Evolutionary conservation across 177 flowering plant species (phyloP).

Genomic region (Telopea speciosissima): DNA sequence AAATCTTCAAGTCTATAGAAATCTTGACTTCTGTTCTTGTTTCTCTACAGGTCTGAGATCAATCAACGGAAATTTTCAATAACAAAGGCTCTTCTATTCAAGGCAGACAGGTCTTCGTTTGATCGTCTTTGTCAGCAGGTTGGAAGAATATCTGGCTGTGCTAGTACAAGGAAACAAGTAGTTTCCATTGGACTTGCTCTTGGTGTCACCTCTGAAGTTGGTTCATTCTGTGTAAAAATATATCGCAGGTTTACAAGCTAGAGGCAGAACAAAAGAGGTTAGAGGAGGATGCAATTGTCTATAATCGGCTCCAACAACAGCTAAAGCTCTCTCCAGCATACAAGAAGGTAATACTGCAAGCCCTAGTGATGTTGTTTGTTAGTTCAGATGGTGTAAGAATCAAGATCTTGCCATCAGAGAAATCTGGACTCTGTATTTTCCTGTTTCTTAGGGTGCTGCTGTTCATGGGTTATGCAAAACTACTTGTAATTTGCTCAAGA

Average conservation of each 20-base stretch:
- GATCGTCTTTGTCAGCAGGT: constrained; percentile 82
- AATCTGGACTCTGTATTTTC: background rate
- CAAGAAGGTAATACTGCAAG: constrained; percentile 48
- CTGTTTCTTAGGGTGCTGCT: background rate
- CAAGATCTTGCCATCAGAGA: background rate
- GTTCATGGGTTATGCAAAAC: background rate
- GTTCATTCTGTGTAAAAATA: constrained; percentile 8
- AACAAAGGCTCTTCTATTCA: constrained; percentile 42
- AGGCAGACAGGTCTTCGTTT: constrained; percentile 76
- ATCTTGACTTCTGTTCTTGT: background rate
- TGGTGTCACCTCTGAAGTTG: background rate
- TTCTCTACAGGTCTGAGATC: constrained; percentile 49
- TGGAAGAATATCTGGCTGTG: constrained; percentile 9
- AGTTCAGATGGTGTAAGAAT: background rate
- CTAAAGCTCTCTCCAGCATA: constrained; percentile 83
- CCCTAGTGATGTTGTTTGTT: background rate
- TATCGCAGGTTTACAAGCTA: constrained; percentile 61
- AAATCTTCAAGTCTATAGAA: background rate
- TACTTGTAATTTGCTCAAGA: background rate
- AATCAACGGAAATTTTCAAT: constrained; percentile 67
- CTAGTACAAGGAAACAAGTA: background rate
- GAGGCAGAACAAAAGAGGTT: constrained; percentile 77
- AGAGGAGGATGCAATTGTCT: constrained; percentile 75
- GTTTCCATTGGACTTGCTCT: background rate
- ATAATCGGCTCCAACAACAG: constrained; percentile 78